phyloP scores from a whole-genome alignment of 192 early-diverging fungal species.

The Gigaspora rosea region DNA sequence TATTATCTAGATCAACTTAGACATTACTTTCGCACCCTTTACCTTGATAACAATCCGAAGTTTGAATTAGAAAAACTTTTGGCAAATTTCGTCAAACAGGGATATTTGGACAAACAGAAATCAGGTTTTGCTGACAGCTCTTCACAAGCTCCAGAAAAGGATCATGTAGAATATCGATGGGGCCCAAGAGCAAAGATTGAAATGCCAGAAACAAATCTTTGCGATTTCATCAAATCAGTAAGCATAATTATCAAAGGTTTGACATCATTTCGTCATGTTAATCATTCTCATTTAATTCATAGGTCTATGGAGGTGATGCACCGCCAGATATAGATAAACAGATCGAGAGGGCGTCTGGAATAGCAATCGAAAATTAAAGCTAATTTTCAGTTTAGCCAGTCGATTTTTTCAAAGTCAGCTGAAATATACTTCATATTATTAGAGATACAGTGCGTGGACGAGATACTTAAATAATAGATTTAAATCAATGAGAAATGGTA shows the following conservation, averaged over 20 bases:
- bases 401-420: no score
- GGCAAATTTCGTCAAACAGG: constrained; percentile 48
- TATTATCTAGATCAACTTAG: constrained; percentile 35
- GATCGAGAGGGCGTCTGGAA: constrained; percentile 41
- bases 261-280: neutral
- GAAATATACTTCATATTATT: no score
- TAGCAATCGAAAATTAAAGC: neutral
- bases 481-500: no score
- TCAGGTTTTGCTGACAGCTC: constrained; percentile 36
- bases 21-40: constrained; percentile 38
- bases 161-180: constrained; percentile 53
- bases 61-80: constrained; percentile 45
- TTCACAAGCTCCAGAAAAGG: constrained; percentile 35
- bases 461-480: no score
- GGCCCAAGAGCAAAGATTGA: constrained; percentile 65
- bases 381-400: no score
- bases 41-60: constrained; percentile 32
- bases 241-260: neutral
- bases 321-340: constrained; percentile 26
- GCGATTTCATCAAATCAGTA: constrained; percentile 60
- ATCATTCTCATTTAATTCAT: neutral
- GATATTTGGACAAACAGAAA: constrained; percentile 53
- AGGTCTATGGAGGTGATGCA: constrained; percentile 42
- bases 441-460: no score
- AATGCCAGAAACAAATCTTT: constrained; percentile 52